A percentile compares a stretch with the other conserved stretches of the same genome.
Conservation (phyloP, 192 early-diverging fungal genomes). For the Umbelopsis isabellina region DNA sequence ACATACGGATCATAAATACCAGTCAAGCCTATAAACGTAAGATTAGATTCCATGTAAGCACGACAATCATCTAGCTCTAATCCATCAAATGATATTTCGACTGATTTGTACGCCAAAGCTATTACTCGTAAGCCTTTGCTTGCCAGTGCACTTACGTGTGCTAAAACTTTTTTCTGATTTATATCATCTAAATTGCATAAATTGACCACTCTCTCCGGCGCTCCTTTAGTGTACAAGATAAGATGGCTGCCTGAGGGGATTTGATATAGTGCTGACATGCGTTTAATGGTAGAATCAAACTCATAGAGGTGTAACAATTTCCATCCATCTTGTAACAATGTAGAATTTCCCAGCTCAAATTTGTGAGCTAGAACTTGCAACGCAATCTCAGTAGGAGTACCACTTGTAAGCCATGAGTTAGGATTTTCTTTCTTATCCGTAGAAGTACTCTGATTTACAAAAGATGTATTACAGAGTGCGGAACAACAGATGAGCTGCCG, state of each 20-base stretch:
- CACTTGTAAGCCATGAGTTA: conserved; percentile 75
- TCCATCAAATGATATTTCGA: conserved; percentile 35
- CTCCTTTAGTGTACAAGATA: conserved; percentile 85
- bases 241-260: conserved; percentile 7
- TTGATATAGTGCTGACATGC: conserved; percentile 84
- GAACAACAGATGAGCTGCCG: conserved; percentile 59
- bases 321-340: conserved; percentile 55
- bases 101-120: conserved; percentile 72
- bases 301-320: conserved; percentile 60
- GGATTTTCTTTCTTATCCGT: conserved; percentile 15
- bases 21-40: conserved; percentile 84
- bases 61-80: conserved; percentile 25
- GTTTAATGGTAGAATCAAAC: conserved; percentile 81
- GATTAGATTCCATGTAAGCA: conserved; percentile 65
- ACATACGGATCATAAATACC: conserved; percentile 86
- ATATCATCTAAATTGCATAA: conserved; percentile 62
- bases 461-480: conserved; percentile 84
- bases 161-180: conserved; percentile 46
- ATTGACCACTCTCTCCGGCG: conserved; percentile 84
- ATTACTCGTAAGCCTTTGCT: conserved; percentile 81
- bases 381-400: conserved; percentile 95
- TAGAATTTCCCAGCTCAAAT: conserved; percentile 74
- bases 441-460: conserved; percentile 46
- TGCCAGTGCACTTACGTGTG: conserved; percentile 72
- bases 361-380: conserved; percentile 87